A percentile compares a stretch with the other conserved stretches of the same genome.
These are phyloP conservation scores for Sporobolomyces pararoseus DNA, from an alignment of 768 basidiomycete genomes.

Conservation along the genomic window DNA sequence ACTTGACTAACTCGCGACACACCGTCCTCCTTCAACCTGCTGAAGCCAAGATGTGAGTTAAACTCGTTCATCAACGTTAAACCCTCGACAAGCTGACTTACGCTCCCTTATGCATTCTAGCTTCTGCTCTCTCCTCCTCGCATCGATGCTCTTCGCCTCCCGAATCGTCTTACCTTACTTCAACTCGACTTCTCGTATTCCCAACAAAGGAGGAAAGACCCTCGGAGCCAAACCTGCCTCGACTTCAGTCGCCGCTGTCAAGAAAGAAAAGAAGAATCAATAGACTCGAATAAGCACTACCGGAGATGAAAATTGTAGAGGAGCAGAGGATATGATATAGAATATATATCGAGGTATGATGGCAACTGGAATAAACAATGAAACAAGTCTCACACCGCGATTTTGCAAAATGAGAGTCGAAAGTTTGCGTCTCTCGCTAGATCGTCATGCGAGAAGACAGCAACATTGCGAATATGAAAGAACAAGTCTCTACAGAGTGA, in stretches of 20 bases:
- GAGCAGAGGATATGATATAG: too few relatives aligned
- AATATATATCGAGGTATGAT: too few relatives aligned
- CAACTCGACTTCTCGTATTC: not conserved
- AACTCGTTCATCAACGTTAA: not conserved
- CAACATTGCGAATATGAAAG: not conserved
- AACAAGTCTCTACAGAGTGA: not conserved
- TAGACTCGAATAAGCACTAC: too few relatives aligned
- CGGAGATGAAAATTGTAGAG: too few relatives aligned
- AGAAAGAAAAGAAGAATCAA: constrained; percentile 26
- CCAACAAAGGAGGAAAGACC: not conserved
- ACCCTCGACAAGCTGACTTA: not conserved
- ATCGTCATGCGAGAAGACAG: not conserved
- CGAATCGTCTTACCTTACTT: constrained; percentile 20
- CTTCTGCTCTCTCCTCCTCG: constrained; percentile 36
- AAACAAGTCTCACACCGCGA: too few relatives aligned
- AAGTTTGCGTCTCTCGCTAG: not conserved
- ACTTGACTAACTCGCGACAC: constrained; percentile 11
- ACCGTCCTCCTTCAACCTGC: constrained; percentile 21
- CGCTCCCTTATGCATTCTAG: constrained; percentile 1
- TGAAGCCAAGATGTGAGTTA: constrained; percentile 39
- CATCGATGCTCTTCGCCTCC: constrained; percentile 28
- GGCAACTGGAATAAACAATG: too few relatives aligned
- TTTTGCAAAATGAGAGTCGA: too few relatives aligned
- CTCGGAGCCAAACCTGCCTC: constrained; percentile 7
- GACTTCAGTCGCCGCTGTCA: constrained; percentile 9